Conservation (phyloP, 2,329 filamentous ascomycete species). For the Fusarium sp. region DNA sequence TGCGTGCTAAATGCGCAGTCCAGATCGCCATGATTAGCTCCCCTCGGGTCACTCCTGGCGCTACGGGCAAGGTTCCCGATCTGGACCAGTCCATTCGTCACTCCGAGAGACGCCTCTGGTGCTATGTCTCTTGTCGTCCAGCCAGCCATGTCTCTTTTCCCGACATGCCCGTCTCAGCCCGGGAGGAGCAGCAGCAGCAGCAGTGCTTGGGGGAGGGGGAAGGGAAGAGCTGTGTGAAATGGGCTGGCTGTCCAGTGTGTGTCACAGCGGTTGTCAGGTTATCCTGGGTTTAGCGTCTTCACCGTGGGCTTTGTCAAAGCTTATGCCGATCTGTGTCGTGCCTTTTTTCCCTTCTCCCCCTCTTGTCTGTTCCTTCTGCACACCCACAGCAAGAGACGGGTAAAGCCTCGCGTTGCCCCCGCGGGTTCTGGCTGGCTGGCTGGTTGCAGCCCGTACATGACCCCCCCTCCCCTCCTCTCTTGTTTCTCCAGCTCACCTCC, state of each 20-base stretch:
- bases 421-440: not conserved
- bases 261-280: not conserved
- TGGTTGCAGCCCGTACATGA: not conserved
- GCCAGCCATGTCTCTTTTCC: conserved; percentile 15
- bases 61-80: conserved; percentile 18
- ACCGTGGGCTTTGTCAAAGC: conserved; percentile 1
- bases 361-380: not conserved
- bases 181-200: not conserved
- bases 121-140: conserved; percentile 3
- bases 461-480: not conserved
- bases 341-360: not conserved
- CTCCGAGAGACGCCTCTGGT: conserved; percentile 18
- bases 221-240: not conserved
- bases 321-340: conserved; percentile 12
- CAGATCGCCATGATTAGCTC: conserved; percentile 9
- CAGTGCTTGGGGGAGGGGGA: not conserved
- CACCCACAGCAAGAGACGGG: conserved; percentile 5
- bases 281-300: not conserved
- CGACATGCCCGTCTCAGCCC: not conserved
- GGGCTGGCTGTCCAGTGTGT: not conserved
- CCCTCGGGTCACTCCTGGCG: conserved; percentile 5
- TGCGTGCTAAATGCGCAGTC: not conserved
- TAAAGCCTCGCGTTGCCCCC: conserved; percentile 4
- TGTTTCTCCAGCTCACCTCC: not conserved
- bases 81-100: conserved; percentile 32